A percentile compares a stretch with the other conserved stretches of the same genome.
phyloP scores from a whole-genome alignment of 2,329 filamentous ascomycete genomes.

The Keithomyces neogunnii region DNA sequence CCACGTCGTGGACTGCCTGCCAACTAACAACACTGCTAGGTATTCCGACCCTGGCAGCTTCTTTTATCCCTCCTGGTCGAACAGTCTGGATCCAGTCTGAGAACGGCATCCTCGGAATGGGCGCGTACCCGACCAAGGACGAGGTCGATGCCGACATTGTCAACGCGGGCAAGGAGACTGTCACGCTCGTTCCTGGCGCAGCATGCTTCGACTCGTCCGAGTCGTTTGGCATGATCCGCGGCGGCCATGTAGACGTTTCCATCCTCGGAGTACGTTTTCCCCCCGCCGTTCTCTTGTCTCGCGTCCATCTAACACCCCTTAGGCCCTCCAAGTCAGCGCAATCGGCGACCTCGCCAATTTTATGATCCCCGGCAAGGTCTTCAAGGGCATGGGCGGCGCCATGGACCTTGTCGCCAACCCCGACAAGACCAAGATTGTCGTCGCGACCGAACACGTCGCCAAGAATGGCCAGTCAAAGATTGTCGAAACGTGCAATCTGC shows the following conservation, averaged over 20 bases:
- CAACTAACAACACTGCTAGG: constrained; percentile 26
- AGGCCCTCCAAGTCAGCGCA: constrained; percentile 69
- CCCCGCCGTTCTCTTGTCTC: neutral
- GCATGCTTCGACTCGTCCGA: constrained; percentile 72
- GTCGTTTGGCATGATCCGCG: constrained; percentile 81
- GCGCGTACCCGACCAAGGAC: constrained; percentile 65
- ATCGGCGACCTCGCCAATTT: constrained; percentile 78
- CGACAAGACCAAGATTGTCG: constrained; percentile 62
- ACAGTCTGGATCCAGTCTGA: constrained; percentile 81
- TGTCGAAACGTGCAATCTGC: constrained; percentile 53
- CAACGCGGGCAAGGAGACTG: constrained; percentile 83
- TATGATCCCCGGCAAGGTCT: constrained; percentile 81
- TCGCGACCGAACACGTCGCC: constrained; percentile 61
- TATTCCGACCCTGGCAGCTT: constrained; percentile 80
- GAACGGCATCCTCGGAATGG: constrained; percentile 80
- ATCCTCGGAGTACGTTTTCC: constrained; percentile 56
- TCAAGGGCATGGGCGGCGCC: constrained; percentile 80
- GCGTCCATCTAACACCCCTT: constrained; percentile 1
- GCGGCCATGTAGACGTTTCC: constrained; percentile 75
- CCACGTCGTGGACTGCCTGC: neutral
- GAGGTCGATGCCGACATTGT: constrained; percentile 71
- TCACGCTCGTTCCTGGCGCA: constrained; percentile 69
- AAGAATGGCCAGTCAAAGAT: constrained; percentile 62
- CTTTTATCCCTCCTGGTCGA: constrained; percentile 58
- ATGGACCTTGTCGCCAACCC: constrained; percentile 69